Evolutionary conservation across 495 filamentous ascomycete species (phyloP), one percentile per base, ranked within the genome.

Genomic region (Cetradonia linearis): DNA sequence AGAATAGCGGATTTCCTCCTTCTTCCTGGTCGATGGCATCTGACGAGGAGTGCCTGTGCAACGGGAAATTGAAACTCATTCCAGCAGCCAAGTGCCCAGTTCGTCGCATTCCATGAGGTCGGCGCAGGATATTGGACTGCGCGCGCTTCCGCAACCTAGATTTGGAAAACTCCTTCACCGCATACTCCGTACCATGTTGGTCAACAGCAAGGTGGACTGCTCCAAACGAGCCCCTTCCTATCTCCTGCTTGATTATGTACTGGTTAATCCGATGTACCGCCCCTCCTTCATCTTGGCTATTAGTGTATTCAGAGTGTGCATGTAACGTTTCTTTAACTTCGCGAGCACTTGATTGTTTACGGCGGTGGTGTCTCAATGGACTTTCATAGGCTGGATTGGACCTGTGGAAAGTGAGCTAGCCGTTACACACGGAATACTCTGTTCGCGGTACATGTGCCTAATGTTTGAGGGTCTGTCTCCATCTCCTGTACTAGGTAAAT

Each of bases 111-210:
- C 72, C 74, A 62, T 82, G 80, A 7, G 83, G 83, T 61, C 83
- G 78, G 62, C 92, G 84, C 34, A 98, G 78, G 46, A 96, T 85
- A 70, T 94, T 85, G 18, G 93, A 96, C 70, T 97, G 91, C 33
- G 86, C 89, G 36, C 91, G 88, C 73, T 91, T 96, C n/a, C 91
- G 82, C 40, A 98, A 74, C 40, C 91, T 82, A 5, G 89, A 81
- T 70, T 98, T 98, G 55, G 92, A 96, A 73, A 98, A 97, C 67
- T 96, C 92, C 73, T 98, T 98, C 62, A 98, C 84, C 56, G 93
- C 92, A 83, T 85, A 97, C 89, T 97, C 89, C 54, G 85, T 83
- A 7, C 90, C 92, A 73, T 83, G 89, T 70, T 95, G 92, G 69
- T 98, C 93, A 11, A 84, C 83, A 16, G 90, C 93, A 20, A 95